These are phyloP conservation scores for Boletus tylopilopsis DNA, from an alignment of 768 basidiomycete genomes.

Conservation along the genomic window DNA sequence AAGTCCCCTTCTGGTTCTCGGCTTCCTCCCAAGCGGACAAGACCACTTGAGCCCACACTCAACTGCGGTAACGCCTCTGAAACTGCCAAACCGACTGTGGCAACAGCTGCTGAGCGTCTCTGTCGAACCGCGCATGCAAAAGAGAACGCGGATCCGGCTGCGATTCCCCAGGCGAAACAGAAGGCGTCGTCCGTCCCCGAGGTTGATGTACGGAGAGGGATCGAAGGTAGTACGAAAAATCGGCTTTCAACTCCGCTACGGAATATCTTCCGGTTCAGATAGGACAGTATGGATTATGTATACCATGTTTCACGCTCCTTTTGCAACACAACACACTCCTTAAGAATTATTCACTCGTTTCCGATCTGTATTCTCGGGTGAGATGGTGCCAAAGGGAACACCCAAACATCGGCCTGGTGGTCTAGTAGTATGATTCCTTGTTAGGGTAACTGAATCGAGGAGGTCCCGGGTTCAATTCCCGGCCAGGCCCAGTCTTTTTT, in stretches of 20 bases:
- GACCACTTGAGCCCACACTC: not conserved
- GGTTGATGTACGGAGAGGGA: slow-evolving; percentile 21
- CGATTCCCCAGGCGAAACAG: slow-evolving; percentile 11
- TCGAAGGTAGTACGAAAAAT: slow-evolving; percentile 24
- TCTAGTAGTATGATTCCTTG: slow-evolving; percentile 68
- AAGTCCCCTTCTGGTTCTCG: slow-evolving; percentile 12
- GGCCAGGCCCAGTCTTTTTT: slow-evolving; percentile 40
- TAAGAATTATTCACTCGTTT: not conserved
- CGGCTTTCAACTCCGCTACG: slow-evolving; percentile 28
- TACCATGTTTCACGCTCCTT: slow-evolving; percentile 9
- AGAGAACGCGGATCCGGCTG: slow-evolving; percentile 6
- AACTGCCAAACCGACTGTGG: slow-evolving; percentile 2
- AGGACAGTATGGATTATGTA: not conserved
- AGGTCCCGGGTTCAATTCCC: slow-evolving; percentile 62
- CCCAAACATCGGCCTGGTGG: slow-evolving; percentile 42
- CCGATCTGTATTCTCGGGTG: not conserved
- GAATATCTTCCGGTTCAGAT: slow-evolving; percentile 33
- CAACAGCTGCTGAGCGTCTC: slow-evolving; percentile 12
- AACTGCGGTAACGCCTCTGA: not conserved
- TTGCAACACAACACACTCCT: slow-evolving; percentile 1
- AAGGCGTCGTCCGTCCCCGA: slow-evolving; percentile 10
- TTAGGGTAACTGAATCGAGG: slow-evolving; percentile 50
- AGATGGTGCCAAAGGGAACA: rapidly evolving
- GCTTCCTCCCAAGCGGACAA: slow-evolving; percentile 14
- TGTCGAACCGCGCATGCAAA: slow-evolving; percentile 13